Conservation (phyloP, 495 filamentous ascomycete species). For the Cladorrhinum samala region DNA sequence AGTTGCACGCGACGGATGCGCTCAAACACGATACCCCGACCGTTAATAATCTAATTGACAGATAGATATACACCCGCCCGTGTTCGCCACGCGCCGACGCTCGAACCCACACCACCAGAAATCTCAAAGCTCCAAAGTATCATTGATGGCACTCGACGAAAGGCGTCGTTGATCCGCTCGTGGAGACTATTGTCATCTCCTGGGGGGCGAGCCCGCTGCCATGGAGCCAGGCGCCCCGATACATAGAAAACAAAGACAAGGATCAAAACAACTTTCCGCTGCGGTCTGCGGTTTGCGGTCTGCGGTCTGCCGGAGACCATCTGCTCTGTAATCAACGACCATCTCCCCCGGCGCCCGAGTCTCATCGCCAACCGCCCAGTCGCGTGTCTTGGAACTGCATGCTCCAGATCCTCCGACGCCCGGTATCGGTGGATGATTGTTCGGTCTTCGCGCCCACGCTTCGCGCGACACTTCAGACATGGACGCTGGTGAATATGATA, state of each 20-base stretch:
- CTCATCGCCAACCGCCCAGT: constrained; percentile 1
- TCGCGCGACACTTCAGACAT: constrained; percentile 35
- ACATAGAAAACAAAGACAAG: constrained; percentile 17
- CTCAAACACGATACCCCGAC: background rate
- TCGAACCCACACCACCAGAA: background rate
- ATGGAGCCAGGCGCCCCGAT: constrained; percentile 26
- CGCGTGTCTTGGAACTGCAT: constrained; percentile 11
- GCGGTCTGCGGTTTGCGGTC: background rate
- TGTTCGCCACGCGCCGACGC: background rate
- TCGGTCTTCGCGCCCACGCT: constrained; percentile 11
- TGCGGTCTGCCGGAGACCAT: background rate
- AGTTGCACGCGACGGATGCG: background rate
- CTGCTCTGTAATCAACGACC: background rate
- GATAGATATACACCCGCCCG: background rate
- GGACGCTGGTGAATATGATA: constrained; percentile 50
- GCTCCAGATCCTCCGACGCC: constrained; percentile 13
- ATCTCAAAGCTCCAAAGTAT: background rate
- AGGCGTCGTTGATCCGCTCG: constrained; percentile 14
- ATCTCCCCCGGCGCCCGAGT: background rate
- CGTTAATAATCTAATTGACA: background rate
- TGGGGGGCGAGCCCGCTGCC: constrained; percentile 15
- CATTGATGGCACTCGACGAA: constrained; percentile 12
- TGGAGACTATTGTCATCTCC: constrained; percentile 1
- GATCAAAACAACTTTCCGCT: constrained; percentile 6
- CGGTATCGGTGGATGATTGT: constrained; percentile 21